Conservation (phyloP, 2,329 filamentous ascomycete genomes). For the Cladobotryum mycophilum region DNA sequence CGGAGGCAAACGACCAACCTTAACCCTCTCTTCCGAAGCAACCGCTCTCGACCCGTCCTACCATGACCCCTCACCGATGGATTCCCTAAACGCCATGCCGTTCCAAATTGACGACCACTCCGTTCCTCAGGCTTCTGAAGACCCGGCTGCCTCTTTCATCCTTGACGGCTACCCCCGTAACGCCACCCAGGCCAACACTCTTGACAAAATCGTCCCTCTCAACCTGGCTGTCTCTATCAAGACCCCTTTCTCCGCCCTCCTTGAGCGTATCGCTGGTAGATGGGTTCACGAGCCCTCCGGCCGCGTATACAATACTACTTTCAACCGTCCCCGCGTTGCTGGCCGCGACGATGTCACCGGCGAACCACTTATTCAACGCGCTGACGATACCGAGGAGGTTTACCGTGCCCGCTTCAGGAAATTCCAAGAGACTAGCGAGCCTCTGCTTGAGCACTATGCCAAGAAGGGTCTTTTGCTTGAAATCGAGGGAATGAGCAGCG, state of each 20-base stretch:
- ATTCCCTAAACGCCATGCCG: slow-evolving; percentile 35
- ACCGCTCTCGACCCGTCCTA: slow-evolving; percentile 21
- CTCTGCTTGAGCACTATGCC: slow-evolving; percentile 83
- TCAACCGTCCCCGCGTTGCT: slow-evolving; percentile 74
- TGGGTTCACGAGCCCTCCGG: slow-evolving; percentile 93
- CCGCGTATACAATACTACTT: slow-evolving; percentile 89
- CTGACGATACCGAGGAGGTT: slow-evolving; percentile 81
- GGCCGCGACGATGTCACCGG: slow-evolving; percentile 89
- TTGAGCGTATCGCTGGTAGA: slow-evolving; percentile 82
- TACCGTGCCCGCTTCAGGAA: slow-evolving; percentile 75
- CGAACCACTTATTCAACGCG: slow-evolving; percentile 72
- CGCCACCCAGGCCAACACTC: slow-evolving; percentile 66
- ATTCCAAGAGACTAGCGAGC: slow-evolving; percentile 81
- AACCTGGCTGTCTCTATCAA: slow-evolving; percentile 85
- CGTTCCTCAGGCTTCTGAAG: slow-evolving; percentile 50
- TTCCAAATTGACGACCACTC: slow-evolving; percentile 31
- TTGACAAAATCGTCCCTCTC: slow-evolving; percentile 82
- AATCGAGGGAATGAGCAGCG: slow-evolving; percentile 80
- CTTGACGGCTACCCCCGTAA: slow-evolving; percentile 95
- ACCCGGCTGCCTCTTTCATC: slow-evolving; percentile 80
- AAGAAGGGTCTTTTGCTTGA: slow-evolving; percentile 77
- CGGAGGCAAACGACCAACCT: slow-evolving; percentile 35
- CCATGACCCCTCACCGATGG: slow-evolving; percentile 27
- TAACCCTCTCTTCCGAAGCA: slow-evolving; percentile 44
- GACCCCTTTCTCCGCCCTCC: slow-evolving; percentile 79